Evolutionary conservation across 2,329 filamentous ascomycete species (phyloP).

Genomic region (Talaromyces piceae): DNA sequence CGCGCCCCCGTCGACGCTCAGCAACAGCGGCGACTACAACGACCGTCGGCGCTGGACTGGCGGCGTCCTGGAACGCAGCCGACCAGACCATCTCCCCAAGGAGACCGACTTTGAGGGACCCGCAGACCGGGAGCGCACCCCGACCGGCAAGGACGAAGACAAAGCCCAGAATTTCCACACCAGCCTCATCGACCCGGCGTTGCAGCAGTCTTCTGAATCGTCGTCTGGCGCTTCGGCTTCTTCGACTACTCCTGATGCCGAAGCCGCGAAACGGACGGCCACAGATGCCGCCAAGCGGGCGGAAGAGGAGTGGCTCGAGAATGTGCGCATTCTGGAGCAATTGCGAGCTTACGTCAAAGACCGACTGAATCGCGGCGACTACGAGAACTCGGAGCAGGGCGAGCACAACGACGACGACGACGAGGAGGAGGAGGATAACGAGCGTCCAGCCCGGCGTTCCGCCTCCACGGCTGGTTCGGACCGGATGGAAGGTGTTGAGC

Average conservation of each 20-base stretch:
- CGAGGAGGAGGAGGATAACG: no score
- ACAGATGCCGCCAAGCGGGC: slow-evolving; percentile 34
- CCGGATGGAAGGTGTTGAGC: slow-evolving; percentile 14
- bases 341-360: slow-evolving; percentile 52
- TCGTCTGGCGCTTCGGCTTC: not conserved
- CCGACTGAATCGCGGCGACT: slow-evolving; percentile 48
- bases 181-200: slow-evolving; percentile 37
- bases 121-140: slow-evolving; percentile 20
- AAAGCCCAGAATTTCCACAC: slow-evolving; percentile 20
- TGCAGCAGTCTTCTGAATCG: slow-evolving; percentile 14
- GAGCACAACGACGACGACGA: slow-evolving; percentile 15
- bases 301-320: slow-evolving; percentile 56
- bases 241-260: slow-evolving; percentile 23
- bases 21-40: slow-evolving; percentile 53
- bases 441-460: slow-evolving; percentile 12
- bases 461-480: slow-evolving; percentile 14
- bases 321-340: slow-evolving; percentile 56
- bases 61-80: slow-evolving; percentile 51
- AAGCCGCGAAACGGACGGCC: slow-evolving; percentile 28
- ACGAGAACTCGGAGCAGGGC: slow-evolving; percentile 20
- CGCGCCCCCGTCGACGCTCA: slow-evolving; percentile 54
- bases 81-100: slow-evolving; percentile 32
- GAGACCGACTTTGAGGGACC: slow-evolving; percentile 12
- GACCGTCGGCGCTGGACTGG: slow-evolving; percentile 56
- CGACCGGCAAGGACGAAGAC: slow-evolving; percentile 20